phyloP scores from a whole-genome alignment of 257 asterid species.

The Nicotiana benthamiana region DNA sequence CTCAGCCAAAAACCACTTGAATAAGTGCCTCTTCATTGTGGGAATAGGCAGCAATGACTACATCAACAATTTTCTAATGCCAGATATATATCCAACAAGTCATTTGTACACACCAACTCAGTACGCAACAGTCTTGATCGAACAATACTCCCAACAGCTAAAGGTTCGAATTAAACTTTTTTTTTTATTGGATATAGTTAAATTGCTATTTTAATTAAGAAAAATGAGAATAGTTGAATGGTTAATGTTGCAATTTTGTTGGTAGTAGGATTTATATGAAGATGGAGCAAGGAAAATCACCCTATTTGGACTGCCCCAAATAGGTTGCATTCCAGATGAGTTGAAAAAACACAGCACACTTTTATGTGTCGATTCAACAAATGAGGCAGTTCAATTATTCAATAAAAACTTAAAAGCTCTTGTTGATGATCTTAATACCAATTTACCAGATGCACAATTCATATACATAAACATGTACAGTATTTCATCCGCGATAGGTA shows the following conservation, averaged over 20 bases:
- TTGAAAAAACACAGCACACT: slow-evolving; percentile 12
- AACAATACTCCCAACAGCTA: slow-evolving; percentile 12
- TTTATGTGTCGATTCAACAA: slow-evolving; percentile 34
- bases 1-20: slow-evolving; percentile 10
- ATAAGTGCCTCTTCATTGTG: slow-evolving; percentile 38
- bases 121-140: slow-evolving; percentile 29
- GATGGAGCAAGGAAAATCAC: slow-evolving; percentile 50
- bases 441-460: slow-evolving; percentile 25
- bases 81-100: slow-evolving; percentile 13
- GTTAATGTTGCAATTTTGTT: not conserved
- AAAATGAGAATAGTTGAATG: not conserved
- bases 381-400: slow-evolving; percentile 20
- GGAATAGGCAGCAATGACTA: slow-evolving; percentile 58
- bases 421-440: slow-evolving; percentile 27
- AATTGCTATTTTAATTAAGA: not conserved
- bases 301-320: slow-evolving; percentile 28
- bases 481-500: slow-evolving; percentile 34
- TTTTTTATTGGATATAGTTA: not conserved
- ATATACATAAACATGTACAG: slow-evolving; percentile 33
- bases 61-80: slow-evolving; percentile 36
- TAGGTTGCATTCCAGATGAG: slow-evolving; percentile 42
- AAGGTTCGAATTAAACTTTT: not conserved
- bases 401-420: slow-evolving; percentile 26
- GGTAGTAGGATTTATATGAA: slow-evolving; percentile 26
- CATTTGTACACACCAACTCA: slow-evolving; percentile 17